Percentiles rank a stretch among this genome's conserved stretches.
phyloP scores from a whole-genome alignment of 163 green algal genomes.

The Scenedesmus sp. region DNA sequence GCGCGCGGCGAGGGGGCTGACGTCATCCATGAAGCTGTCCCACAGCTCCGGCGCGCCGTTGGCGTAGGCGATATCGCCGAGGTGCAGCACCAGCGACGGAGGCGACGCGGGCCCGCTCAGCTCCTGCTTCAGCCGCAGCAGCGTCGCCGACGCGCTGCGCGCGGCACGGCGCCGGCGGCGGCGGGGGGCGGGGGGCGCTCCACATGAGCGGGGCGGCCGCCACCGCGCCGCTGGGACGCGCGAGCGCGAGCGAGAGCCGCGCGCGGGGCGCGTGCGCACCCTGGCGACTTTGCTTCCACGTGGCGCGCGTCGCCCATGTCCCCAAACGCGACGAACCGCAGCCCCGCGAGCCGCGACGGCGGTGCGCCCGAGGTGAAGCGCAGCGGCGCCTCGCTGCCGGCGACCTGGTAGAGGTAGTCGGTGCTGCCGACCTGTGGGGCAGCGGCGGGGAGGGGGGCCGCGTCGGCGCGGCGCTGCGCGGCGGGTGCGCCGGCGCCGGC shows the following conservation, averaged over 20 bases:
- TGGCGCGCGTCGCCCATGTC: constrained; percentile 50
- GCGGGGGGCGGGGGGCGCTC: too few relatives aligned
- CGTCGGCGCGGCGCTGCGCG: background rate
- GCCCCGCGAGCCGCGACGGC: background rate
- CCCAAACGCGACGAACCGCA: constrained; percentile 45
- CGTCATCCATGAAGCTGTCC: constrained; percentile 75
- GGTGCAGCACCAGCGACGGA: constrained; percentile 62
- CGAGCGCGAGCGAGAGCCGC: too few relatives aligned
- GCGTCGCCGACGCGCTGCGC: constrained; percentile 10
- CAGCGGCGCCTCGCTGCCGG: background rate
- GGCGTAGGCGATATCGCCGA: constrained; percentile 80
- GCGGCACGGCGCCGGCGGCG: too few relatives aligned
- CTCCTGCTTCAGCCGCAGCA: constrained; percentile 11
- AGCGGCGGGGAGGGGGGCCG: background rate
- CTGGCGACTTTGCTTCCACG: constrained; percentile 28
- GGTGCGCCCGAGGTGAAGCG: constrained; percentile 1
- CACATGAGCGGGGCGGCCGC: too few relatives aligned
- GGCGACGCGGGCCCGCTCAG: background rate
- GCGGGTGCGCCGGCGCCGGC: background rate
- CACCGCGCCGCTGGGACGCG: too few relatives aligned
- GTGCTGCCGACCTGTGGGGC: constrained; percentile 11
- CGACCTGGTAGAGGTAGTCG: constrained; percentile 34
- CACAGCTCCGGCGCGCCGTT: constrained; percentile 70
- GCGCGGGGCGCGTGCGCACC: too few relatives aligned
- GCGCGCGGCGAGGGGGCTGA: constrained; percentile 59